Evolutionary conservation across 441 rosid genomes (phyloP).

Genomic region (Adansonia gregorii): DNA sequence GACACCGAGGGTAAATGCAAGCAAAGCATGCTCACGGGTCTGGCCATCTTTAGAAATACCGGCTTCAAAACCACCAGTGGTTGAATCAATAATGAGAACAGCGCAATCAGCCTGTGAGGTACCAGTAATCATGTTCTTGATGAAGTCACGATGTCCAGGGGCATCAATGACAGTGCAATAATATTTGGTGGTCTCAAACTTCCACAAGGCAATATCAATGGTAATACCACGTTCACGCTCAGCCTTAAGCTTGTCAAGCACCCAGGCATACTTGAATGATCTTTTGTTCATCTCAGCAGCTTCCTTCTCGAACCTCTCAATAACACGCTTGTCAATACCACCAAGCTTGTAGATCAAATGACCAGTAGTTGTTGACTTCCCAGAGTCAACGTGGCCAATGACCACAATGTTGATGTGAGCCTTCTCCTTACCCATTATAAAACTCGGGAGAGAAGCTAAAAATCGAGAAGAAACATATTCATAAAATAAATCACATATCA

Average conservation of each 20-base stretch:
- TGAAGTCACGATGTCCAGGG: slow-evolving; percentile 43
- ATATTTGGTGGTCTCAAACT: slow-evolving; percentile 35
- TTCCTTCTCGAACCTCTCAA: slow-evolving; percentile 64
- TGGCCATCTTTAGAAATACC: slow-evolving; percentile 67
- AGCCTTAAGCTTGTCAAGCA: slow-evolving; percentile 35
- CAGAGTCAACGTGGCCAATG: slow-evolving; percentile 32
- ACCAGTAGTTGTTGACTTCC: slow-evolving; percentile 28
- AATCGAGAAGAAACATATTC: not conserved
- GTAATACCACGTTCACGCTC: slow-evolving; percentile 38
- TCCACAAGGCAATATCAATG: slow-evolving; percentile 34
- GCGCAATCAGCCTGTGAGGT: slow-evolving; percentile 57
- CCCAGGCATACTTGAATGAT: slow-evolving; percentile 37
- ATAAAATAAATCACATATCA: not conserved
- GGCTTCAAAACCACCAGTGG: slow-evolving; percentile 66
- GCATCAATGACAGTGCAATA: slow-evolving; percentile 53
- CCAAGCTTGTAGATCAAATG: slow-evolving; percentile 41
- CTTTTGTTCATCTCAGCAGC: slow-evolving; percentile 47
- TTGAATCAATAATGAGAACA: slow-evolving; percentile 59
- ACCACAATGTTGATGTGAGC: slow-evolving; percentile 46
- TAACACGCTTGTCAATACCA: slow-evolving; percentile 63
- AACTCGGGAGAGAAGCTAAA: slow-evolving; percentile 29
- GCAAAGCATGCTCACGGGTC: slow-evolving; percentile 62
- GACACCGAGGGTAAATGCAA: slow-evolving; percentile 62
- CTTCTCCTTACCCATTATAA: slow-evolving; percentile 59
- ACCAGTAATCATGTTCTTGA: slow-evolving; percentile 52